Evolutionary conservation across 2,329 filamentous ascomycete species (phyloP).

Genomic region (Fusarium nygamai): DNA sequence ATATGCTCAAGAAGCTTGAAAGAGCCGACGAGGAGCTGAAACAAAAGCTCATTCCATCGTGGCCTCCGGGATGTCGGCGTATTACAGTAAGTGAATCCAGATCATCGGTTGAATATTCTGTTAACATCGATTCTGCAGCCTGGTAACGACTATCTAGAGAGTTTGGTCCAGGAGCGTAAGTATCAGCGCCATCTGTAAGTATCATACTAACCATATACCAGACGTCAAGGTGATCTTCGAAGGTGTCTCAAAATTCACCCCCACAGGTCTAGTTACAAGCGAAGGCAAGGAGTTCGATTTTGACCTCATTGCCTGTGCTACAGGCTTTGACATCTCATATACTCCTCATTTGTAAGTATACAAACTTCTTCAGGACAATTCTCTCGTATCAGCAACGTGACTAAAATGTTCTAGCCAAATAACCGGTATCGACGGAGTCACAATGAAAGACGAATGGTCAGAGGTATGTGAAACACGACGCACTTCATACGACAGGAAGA

Average conservation of each 20-base stretch:
- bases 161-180: not conserved
- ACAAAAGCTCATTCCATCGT: not conserved
- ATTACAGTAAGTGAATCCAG: not conserved
- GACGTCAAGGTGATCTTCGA: not conserved
- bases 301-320: not conserved
- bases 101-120: rapidly evolving
- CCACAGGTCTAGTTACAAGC: not conserved
- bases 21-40: not conserved
- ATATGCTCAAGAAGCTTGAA: not conserved
- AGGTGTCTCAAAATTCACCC: not conserved
- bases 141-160: not conserved
- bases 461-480: not conserved
- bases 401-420: not conserved
- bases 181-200: no score
- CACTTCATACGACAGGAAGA: no score
- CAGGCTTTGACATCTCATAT: not conserved
- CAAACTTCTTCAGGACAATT: no score
- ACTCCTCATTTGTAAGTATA: not conserved
- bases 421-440: not conserved
- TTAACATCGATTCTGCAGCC: not conserved
- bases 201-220: not conserved
- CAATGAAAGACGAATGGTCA: not conserved
- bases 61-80: not conserved
- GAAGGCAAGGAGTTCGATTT: not conserved
- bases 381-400: not conserved